Conservation (phyloP, 2,329 filamentous ascomycete genomes). For the Chrysosporium keratinophilum region DNA sequence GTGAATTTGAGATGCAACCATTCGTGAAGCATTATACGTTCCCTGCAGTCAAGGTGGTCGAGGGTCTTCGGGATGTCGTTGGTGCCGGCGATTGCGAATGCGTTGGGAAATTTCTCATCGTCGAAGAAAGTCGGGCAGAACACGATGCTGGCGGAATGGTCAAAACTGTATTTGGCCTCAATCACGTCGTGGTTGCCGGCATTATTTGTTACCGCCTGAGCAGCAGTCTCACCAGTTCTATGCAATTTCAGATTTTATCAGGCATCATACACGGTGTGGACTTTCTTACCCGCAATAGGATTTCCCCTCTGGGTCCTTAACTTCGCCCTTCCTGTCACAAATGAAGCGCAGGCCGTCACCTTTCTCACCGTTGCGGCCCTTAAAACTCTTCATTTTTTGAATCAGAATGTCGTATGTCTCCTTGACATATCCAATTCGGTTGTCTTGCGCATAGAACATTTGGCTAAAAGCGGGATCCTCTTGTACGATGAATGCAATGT, state of each 20-base stretch:
- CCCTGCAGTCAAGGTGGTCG: conserved; percentile 6
- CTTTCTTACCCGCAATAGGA: conserved; percentile 6
- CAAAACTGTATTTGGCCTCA: conserved; percentile 6
- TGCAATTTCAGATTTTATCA: background rate
- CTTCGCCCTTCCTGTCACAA: conserved; percentile 4
- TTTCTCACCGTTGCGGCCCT: background rate
- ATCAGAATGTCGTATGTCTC: conserved; percentile 4
- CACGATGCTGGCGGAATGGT: conserved; percentile 9
- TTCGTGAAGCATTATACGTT: conserved; percentile 12
- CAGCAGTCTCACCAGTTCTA: conserved; percentile 6
- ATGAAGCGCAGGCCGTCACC: conserved; percentile 7
- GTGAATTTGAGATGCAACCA: conserved; percentile 12
- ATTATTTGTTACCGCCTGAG: conserved; percentile 7
- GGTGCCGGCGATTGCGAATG: background rate
- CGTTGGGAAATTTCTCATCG: conserved; percentile 5
- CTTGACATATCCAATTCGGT: conserved; percentile 7
- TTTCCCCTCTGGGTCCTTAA: background rate
- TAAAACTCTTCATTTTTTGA: conserved; percentile 1
- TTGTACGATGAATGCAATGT: conserved; percentile 1
- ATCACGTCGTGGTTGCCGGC: background rate
- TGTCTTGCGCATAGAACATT: conserved; percentile 12
- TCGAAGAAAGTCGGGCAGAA: conserved; percentile 11
- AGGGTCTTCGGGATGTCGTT: background rate
- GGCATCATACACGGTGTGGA: background rate
- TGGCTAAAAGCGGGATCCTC: conserved; percentile 10